Evolutionary conservation across 176 grass and related monocot species (phyloP).

Genomic region (Melocanna baccifera): DNA sequence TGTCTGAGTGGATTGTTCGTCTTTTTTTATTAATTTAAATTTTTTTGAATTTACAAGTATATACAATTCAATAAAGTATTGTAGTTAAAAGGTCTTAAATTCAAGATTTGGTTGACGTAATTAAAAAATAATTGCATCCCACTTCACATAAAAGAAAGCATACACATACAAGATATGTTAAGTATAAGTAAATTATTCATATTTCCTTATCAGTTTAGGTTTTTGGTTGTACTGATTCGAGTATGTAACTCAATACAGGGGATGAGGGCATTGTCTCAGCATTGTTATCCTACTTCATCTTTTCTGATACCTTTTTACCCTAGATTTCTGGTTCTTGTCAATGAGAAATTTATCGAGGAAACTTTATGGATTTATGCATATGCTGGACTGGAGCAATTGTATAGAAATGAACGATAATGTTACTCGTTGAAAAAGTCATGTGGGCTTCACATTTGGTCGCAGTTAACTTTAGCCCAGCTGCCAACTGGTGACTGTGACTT

Average conservation of each 20-base stretch:
- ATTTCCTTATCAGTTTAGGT: too few relatives aligned
- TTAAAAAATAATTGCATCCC: too few relatives aligned
- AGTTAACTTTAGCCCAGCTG: background rate
- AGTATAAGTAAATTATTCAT: too few relatives aligned
- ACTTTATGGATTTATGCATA: background rate
- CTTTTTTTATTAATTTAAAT: too few relatives aligned
- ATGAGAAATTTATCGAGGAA: background rate
- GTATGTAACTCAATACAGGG: background rate
- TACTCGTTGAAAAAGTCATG: background rate
- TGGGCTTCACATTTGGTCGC: background rate
- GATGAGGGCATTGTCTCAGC: slow-evolving; percentile 19
- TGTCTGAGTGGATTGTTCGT: too few relatives aligned
- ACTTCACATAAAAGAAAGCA: too few relatives aligned
- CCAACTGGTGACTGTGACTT: slow-evolving; percentile 1
- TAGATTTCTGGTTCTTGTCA: slow-evolving; percentile 26
- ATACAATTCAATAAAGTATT: too few relatives aligned
- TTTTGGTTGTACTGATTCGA: too few relatives aligned
- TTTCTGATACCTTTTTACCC: slow-evolving; percentile 15
- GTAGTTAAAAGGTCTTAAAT: too few relatives aligned
- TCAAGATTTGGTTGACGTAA: too few relatives aligned
- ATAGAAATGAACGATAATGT: background rate
- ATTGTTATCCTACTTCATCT: background rate
- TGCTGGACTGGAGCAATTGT: background rate
- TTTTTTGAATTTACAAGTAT: too few relatives aligned
- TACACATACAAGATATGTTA: too few relatives aligned